Evolutionary conservation across 1,284 basidiomycete genomes (phyloP).

Genomic region (Moesziomyces parantarcticus): DNA sequence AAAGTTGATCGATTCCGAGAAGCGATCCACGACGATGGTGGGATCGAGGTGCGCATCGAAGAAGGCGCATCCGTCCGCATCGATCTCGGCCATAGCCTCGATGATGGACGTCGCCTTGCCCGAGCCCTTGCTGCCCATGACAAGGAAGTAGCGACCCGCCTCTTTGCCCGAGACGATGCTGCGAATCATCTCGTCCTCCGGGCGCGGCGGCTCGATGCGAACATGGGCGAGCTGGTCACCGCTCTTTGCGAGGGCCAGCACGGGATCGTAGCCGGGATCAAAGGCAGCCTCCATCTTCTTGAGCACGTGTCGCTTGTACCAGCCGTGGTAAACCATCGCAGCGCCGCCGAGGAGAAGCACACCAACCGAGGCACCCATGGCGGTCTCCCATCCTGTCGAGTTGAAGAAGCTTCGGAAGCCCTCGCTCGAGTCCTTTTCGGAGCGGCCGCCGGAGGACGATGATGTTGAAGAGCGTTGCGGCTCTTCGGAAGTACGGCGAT

Average conservation of each 20-base stretch:
- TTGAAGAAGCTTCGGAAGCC: constrained; percentile 55
- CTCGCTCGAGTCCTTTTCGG: constrained; percentile 25
- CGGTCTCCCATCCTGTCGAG: constrained; percentile 62
- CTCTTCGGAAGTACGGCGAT: constrained; percentile 7
- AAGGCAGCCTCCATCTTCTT: constrained; percentile 63
- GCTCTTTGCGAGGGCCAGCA: constrained; percentile 53
- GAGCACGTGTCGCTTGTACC: constrained; percentile 60
- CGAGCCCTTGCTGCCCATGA: constrained; percentile 61
- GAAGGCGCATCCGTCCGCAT: constrained; percentile 63
- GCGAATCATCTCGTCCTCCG: constrained; percentile 58
- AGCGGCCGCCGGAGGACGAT: constrained; percentile 7
- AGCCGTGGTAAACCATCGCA: constrained; percentile 57
- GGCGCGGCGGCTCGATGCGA: constrained; percentile 44
- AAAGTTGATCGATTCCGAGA: constrained; percentile 62
- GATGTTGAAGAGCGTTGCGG: constrained; percentile 9
- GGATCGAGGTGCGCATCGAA: constrained; percentile 62
- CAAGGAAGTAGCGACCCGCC: constrained; percentile 59
- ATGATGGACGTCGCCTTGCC: constrained; percentile 61
- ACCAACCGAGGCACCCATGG: constrained; percentile 61
- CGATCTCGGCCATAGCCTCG: constrained; percentile 56
- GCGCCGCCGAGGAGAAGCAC: constrained; percentile 60
- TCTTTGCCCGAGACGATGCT: constrained; percentile 60
- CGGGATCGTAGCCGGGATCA: constrained; percentile 61
- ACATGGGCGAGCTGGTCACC: constrained; percentile 57
- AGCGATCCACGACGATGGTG: constrained; percentile 59